phyloP scores from a whole-genome alignment of 1,284 basidiomycete species.

The Puccinia brachypodii region DNA sequence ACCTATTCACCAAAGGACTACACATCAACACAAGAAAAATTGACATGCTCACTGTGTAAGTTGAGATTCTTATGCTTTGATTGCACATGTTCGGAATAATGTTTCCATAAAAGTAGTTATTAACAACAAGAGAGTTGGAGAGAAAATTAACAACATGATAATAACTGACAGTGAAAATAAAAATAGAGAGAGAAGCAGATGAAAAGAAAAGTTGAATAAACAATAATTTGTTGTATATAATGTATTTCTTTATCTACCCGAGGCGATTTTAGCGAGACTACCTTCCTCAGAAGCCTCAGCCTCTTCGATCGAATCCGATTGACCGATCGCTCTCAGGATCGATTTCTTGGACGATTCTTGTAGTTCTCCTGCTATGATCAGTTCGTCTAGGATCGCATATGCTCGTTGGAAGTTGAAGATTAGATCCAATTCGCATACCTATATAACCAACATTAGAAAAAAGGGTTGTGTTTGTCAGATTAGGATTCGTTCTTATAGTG shows the following conservation, averaged over 20 bases:
- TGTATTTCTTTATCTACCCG: constrained; percentile 27
- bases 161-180: too few relatives aligned
- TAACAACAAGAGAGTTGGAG: too few relatives aligned
- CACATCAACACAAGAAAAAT: too few relatives aligned
- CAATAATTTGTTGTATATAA: too few relatives aligned
- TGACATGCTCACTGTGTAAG: too few relatives aligned
- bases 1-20: too few relatives aligned
- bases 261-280: constrained; percentile 48
- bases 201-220: not conserved
- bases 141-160: too few relatives aligned
- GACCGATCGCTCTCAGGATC: constrained; percentile 76
- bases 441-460: constrained; percentile 28
- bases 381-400: constrained; percentile 95
- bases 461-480: constrained; percentile 34
- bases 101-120: too few relatives aligned
- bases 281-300: constrained; percentile 58
- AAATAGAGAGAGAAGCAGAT: not conserved
- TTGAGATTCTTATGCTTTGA: too few relatives aligned
- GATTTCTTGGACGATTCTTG: constrained; percentile 99
- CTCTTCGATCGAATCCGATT: constrained; percentile 57
- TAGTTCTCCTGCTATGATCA: constrained; percentile 95
- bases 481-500: too few relatives aligned
- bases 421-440: constrained; percentile 97
- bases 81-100: too few relatives aligned
- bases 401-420: constrained; percentile 99